Evolutionary conservation across 805 yeast species (phyloP).

Genomic region (Torulaspora gathmanii): DNA sequence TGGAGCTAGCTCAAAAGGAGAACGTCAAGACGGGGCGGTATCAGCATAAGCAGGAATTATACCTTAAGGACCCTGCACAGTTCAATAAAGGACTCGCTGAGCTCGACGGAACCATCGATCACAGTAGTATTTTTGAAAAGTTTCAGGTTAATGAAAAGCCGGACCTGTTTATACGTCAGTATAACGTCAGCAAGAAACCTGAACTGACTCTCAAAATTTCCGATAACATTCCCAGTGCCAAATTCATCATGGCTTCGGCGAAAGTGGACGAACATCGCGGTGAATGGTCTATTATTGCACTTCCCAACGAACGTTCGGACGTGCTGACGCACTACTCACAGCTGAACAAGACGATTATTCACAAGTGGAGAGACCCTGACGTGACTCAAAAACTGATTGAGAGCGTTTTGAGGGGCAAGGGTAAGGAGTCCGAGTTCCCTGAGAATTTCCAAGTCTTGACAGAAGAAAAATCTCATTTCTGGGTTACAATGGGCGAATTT

Average conservation of each 20-base stretch:
- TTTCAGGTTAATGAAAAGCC: neutral
- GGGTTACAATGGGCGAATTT: conserved; percentile 27
- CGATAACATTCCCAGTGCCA: conserved; percentile 38
- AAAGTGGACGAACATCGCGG: conserved; percentile 53
- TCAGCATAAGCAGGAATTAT: conserved; percentile 13
- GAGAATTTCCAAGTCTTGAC: conserved; percentile 13
- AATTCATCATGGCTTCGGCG: conserved; percentile 61
- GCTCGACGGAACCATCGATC: conserved; percentile 26
- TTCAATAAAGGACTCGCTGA: conserved; percentile 8
- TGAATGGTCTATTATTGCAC: conserved; percentile 78
- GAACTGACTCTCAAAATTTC: conserved; percentile 46
- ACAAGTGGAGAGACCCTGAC: conserved; percentile 29
- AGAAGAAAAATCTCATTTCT: conserved; percentile 28
- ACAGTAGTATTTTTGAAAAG: conserved; percentile 21
- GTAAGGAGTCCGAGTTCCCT: neutral
- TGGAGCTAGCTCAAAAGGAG: conserved; percentile 22
- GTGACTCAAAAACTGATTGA: conserved; percentile 11
- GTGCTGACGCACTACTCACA: conserved; percentile 62
- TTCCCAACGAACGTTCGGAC: conserved; percentile 46
- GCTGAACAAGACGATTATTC: conserved; percentile 27
- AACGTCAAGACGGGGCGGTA: conserved; percentile 25
- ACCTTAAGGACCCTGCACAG: neutral
- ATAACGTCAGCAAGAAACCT: conserved; percentile 15
- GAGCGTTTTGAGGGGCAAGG: neutral
- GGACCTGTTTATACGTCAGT: conserved; percentile 11